Evolutionary conservation across 306 rosid species (phyloP), one percentile per base, ranked within the genome.

Genomic region (Glycine latifolia): DNA sequence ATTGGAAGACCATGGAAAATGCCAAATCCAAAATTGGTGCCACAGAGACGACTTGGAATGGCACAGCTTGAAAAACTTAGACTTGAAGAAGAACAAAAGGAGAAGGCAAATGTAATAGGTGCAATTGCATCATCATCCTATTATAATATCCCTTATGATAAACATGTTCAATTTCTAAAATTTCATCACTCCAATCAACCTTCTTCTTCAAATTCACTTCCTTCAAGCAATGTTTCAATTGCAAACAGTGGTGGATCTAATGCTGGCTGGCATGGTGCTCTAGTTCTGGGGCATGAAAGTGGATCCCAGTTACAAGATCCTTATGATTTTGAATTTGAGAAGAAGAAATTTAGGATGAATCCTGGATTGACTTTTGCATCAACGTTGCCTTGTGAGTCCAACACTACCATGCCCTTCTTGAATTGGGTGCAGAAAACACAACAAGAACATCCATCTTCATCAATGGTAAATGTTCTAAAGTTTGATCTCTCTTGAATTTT

Each of bases 1-100:
- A 31, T 20, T 44, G 74, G 74, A 17, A 47, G 73, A 67, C 37
- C 73, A 15, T 15, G 5, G 41, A 69, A 46, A 69, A 7, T 0
- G 39, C 74, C 41, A 16, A 69, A 69, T 10, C 56, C n/a, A 17
- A 46, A 10, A 12, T 46, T 46, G 74, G 74, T 69, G 15, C 73
- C 55, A 8, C 37, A 10, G 10, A 68, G 73, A 16, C 55, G 73
- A 68, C 73, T 68, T 68, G 73, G 73, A 15, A 39, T 68, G 15
- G 73, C 73, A 44, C 39, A 9, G 1, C 31, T 26, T 26, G 31
- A 26, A 26, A 26, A 26, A 26, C 31, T 26, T 26, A 26, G 31
- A 26, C 31, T 26, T 26, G 31, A 26, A 26, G 31, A 69, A 69
- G 74, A 69, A 46, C 16, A 16, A 17, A 69, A 10, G 35, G 35